Evolutionary conservation across 2,329 filamentous ascomycete species (phyloP).

Genomic region (Penicillium expansum): DNA sequence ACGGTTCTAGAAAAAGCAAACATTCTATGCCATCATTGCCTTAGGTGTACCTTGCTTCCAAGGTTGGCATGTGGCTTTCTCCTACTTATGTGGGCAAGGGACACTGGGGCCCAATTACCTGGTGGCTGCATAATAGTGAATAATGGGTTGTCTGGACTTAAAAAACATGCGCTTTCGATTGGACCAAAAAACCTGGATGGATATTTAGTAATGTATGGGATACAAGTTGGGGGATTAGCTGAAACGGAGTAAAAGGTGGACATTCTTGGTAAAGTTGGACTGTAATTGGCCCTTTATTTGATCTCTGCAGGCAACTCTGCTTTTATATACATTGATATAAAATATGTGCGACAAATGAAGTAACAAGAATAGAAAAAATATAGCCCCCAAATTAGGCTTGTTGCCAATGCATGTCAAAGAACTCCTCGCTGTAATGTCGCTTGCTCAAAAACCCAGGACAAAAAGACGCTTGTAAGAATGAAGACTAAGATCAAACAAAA

Average conservation of each 20-base stretch:
- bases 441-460: neutral
- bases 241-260: neutral
- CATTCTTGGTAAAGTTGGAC: neutral
- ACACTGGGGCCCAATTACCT: neutral
- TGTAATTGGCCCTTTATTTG: neutral
- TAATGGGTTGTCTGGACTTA: neutral
- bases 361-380: neutral
- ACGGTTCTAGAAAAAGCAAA: neutral
- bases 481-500: slow-evolving; percentile 1
- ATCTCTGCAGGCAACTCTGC: neutral
- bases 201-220: no score
- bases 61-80: neutral
- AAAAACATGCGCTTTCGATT: neutral
- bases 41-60: neutral
- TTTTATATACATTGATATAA: neutral
- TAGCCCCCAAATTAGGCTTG: neutral
- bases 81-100: neutral
- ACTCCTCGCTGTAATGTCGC: slow-evolving; percentile 6
- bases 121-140: neutral
- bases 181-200: neutral
- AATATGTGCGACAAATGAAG: neutral
- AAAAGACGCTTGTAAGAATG: neutral
- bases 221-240: neutral
- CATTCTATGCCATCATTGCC: neutral
- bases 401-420: neutral